Base-by-base conservation (phyloP, 768 basidiomycete genomes). In the Chalciporus pseudorubinellus region DNA sequence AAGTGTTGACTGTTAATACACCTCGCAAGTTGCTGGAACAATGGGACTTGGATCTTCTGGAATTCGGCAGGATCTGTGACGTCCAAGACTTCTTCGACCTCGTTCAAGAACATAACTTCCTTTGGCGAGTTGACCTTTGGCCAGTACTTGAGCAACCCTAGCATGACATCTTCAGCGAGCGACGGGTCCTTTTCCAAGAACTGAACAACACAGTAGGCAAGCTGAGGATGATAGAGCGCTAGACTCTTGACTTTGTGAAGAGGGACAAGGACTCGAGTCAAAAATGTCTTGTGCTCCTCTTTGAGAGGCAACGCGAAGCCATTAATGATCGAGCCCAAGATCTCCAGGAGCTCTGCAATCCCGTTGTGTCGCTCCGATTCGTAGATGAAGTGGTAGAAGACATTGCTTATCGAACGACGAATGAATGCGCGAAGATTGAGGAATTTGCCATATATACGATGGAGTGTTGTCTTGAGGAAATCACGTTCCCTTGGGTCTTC, bases 1-100 rank as follows among this genome's bases (percentile, higher is more conserved):
- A 99, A 99, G 72, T 99, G 97, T 69, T 98, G 97, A 64, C 91
- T 94, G 68, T 95, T 97, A 81, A 99, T 94, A 74, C 97, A 99
- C 54, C 92, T 82, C 29, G 95, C 87, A 24, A 99, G 80, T 69
- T 98, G 97, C 48, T 86, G 85, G 80, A 99, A 99, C 39, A 98
- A 74, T 10, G 89, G 83, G 18, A 90, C 75, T 70, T 97, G 91
- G 54, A 98, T 90, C 79, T 98, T 98, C 70, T 86, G 86, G 74
- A 99, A 99, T 72, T 98, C 95, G 48, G 81, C 80, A 2, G 93
- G 93, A 63, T 98, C 95, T 59, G 97, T 98, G 53, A 99, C 97
- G 71, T 99, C 97, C 56, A 99, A 73, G 4, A 99, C 90, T 76
- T 99, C 97, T 72, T 99, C 97, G 47, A 99, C 92, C 74, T 99